These are phyloP conservation scores for Golubevia pallescens DNA, from an alignment of 1,284 basidiomycete genomes.

Conservation along the genomic window DNA sequence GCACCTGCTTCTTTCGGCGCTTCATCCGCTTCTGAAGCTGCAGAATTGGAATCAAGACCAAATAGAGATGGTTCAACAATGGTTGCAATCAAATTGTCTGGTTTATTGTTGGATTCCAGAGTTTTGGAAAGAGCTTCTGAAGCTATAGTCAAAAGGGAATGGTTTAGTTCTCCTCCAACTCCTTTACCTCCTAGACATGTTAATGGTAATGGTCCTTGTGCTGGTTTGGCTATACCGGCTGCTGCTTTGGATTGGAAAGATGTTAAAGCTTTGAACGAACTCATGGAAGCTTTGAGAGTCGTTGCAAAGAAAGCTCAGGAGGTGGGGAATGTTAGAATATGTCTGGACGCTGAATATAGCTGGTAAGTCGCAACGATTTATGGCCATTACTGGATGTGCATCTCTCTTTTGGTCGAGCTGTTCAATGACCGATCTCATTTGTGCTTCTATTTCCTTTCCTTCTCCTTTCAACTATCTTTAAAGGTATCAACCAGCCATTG, in stretches of 20 bases:
- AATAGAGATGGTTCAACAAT: conserved; percentile 37
- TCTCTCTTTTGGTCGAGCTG: too few species aligned
- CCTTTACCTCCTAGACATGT: conserved; percentile 31
- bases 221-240: conserved; percentile 38
- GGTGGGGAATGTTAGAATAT: conserved; percentile 37
- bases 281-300: conserved; percentile 36
- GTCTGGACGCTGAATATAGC: conserved; percentile 50
- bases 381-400: too few species aligned
- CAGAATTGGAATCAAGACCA: conserved; percentile 20
- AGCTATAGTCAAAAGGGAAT: conserved; percentile 43
- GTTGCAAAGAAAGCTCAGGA: conserved; percentile 29
- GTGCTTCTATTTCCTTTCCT: neutral
- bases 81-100: conserved; percentile 54
- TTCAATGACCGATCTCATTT: neutral
- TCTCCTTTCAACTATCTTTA: neutral
- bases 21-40: conserved; percentile 17
- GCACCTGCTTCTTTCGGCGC: conserved; percentile 21
- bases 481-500: conserved; percentile 47
- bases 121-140: conserved; percentile 41
- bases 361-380: conserved; percentile 20
- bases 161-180: conserved; percentile 40
- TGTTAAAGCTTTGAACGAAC: conserved; percentile 32
- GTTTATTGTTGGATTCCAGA: conserved; percentile 35
- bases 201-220: conserved; percentile 34
- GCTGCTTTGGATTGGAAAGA: conserved; percentile 32